These are phyloP conservation scores for Friedmanniomyces simplex DNA, from an alignment of 495 filamentous ascomycete species.

Conservation along the genomic window DNA sequence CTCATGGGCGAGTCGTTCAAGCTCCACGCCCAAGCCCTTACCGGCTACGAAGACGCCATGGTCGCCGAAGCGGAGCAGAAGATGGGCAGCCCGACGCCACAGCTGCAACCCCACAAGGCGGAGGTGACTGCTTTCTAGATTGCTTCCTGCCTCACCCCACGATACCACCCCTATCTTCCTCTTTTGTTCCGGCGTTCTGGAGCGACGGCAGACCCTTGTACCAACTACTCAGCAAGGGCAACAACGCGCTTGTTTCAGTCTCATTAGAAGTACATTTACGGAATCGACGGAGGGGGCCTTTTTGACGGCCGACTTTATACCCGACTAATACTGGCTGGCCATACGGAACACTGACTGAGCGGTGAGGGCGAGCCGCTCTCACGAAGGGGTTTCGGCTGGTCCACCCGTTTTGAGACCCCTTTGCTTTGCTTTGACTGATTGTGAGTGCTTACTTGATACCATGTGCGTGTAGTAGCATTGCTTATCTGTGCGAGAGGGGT, in stretches of 20 bases:
- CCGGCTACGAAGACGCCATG: constrained; percentile 74
- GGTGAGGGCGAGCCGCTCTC: neutral
- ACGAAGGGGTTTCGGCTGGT: constrained; percentile 1
- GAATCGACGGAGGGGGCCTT: neutral
- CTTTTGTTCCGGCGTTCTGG: neutral
- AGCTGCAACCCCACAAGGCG: neutral
- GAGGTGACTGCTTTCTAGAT: constrained; percentile 20
- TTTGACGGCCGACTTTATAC: neutral
- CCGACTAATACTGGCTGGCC: neutral
- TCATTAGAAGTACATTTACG: neutral
- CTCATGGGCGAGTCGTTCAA: constrained; percentile 98
- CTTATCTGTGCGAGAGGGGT: neutral
- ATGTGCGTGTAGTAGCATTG: constrained; percentile 14
- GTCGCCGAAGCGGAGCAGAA: constrained; percentile 6
- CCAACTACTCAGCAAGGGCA: neutral
- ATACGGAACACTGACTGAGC: neutral
- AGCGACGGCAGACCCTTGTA: neutral
- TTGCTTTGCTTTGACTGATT: neutral
- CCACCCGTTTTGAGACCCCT: neutral
- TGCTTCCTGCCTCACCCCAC: neutral
- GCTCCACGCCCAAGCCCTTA: constrained; percentile 85
- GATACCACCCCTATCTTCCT: neutral
- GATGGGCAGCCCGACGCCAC: neutral
- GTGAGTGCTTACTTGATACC: constrained; percentile 4
- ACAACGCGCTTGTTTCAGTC: neutral